These are phyloP conservation scores for Ustilago crameri DNA, from an alignment of 1,284 basidiomycete genomes.

Conservation along the genomic window DNA sequence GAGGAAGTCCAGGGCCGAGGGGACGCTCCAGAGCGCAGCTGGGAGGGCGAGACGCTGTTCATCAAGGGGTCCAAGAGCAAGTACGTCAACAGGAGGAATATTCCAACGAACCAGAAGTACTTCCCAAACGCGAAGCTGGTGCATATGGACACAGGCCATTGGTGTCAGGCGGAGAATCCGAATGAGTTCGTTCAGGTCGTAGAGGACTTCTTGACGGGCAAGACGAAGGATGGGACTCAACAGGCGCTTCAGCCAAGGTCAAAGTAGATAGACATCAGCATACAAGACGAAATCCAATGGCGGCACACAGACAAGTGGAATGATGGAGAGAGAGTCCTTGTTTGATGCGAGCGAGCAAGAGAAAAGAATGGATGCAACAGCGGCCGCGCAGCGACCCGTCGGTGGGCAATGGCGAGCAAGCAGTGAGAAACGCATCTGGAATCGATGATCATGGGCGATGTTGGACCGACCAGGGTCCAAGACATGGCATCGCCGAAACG, in stretches of 20 bases:
- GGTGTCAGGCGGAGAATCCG: conserved; percentile 69
- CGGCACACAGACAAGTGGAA: background rate
- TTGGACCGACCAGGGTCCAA: conserved; percentile 15
- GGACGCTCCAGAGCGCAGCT: conserved; percentile 66
- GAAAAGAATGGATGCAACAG: background rate
- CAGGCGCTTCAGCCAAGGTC: conserved; percentile 34
- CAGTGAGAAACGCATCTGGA: too few relatives aligned
- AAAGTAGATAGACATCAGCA: background rate
- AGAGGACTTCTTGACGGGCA: conserved; percentile 59
- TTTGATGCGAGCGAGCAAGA: background rate
- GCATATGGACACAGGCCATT: conserved; percentile 69
- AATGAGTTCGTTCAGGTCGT: conserved; percentile 67
- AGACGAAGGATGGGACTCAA: conserved; percentile 30
- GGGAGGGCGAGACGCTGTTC: conserved; percentile 77
- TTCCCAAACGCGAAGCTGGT: conserved; percentile 75
- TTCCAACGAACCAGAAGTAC: conserved; percentile 74
- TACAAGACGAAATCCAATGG: background rate
- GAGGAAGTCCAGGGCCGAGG: conserved; percentile 65
- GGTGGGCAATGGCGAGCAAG: too few relatives aligned
- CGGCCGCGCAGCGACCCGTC: background rate
- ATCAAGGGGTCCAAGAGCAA: conserved; percentile 77
- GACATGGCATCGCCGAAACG: too few relatives aligned
- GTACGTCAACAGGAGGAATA: conserved; percentile 79
- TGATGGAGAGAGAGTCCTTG: background rate
- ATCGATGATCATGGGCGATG: conserved; percentile 1